These are phyloP conservation scores for Solanum sparsipilum DNA, from an alignment of 257 asterid genomes.

Conservation along the genomic window DNA sequence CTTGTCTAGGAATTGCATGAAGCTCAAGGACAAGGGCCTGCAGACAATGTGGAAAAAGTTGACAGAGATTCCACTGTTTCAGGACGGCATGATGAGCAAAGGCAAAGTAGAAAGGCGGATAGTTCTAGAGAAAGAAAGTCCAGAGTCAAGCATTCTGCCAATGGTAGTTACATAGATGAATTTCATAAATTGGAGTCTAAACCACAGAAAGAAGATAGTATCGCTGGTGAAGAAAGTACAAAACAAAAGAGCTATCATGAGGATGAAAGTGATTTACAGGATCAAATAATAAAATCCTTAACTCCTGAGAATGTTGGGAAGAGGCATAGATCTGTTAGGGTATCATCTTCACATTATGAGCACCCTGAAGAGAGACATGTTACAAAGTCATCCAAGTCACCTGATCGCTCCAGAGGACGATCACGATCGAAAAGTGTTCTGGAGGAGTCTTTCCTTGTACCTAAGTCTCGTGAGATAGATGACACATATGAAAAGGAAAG, in stretches of 20 bases:
- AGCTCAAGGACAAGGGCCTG: not conserved
- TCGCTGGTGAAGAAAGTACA: constrained; percentile 9
- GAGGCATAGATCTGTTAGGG: constrained; percentile 12
- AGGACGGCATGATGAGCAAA: constrained; percentile 17
- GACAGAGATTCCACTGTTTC: constrained; percentile 9
- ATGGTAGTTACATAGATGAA: constrained; percentile 22
- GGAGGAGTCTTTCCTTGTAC: constrained; percentile 32
- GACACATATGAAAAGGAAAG: constrained; percentile 24
- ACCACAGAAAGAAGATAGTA: constrained; percentile 2
- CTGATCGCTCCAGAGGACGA: constrained; percentile 48
- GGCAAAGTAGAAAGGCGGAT: constrained; percentile 13
- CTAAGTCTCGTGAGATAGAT: constrained; percentile 7
- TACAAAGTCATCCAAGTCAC: constrained; percentile 36
- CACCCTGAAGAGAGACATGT: constrained; percentile 24
- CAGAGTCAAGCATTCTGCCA: constrained; percentile 16
- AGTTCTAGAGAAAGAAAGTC: constrained; percentile 14
- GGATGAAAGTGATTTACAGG: constrained; percentile 21
- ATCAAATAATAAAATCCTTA: constrained; percentile 14
- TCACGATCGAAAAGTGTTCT: constrained; percentile 55
- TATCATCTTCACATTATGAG: constrained; percentile 24
- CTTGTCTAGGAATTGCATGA: constrained; percentile 33
- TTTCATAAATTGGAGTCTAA: constrained; percentile 5
- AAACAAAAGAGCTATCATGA: constrained; percentile 14
- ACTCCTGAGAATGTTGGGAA: constrained; percentile 23
- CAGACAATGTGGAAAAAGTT: constrained; percentile 11